Evolutionary conservation across 192 early-diverging fungal genomes (phyloP).

Genomic region (Podila verticillata): DNA sequence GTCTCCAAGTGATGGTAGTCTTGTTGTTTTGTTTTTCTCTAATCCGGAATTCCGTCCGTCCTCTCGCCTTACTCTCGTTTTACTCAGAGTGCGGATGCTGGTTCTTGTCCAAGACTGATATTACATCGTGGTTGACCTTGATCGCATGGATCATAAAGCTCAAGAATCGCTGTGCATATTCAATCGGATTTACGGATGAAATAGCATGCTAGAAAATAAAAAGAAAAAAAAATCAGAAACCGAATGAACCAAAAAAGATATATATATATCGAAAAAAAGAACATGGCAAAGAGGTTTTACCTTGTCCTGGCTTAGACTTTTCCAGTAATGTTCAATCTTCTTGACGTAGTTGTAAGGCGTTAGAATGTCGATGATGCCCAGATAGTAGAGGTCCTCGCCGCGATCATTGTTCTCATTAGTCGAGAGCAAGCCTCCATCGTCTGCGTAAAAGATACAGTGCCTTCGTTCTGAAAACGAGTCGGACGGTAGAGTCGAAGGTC

Average conservation of each 20-base stretch:
- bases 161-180: slow-evolving; percentile 92
- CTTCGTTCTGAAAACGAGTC: slow-evolving; percentile 68
- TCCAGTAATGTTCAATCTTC: slow-evolving; percentile 90
- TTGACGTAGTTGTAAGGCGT: slow-evolving; percentile 93
- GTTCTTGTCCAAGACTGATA: slow-evolving; percentile 25
- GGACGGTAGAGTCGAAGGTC: slow-evolving; percentile 66
- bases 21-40: no score
- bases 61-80: background rate
- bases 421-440: slow-evolving; percentile 88
- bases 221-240: background rate
- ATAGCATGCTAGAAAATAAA: slow-evolving; percentile 66
- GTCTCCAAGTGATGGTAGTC: no score
- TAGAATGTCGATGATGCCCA: slow-evolving; percentile 98
- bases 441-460: slow-evolving; percentile 88
- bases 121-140: slow-evolving; percentile 39
- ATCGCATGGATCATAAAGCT: slow-evolving; percentile 75
- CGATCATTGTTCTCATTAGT: slow-evolving; percentile 78
- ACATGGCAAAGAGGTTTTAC: slow-evolving; percentile 28
- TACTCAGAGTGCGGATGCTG: slow-evolving; percentile 46
- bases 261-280: background rate
- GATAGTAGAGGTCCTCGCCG: slow-evolving; percentile 84
- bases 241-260: slow-evolving; percentile 23
- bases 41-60: no score
- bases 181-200: slow-evolving; percentile 83
- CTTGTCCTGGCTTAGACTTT: slow-evolving; percentile 81